A percentile compares a stretch with the other conserved stretches of the same genome.
Evolutionary conservation across 192 early-diverging fungal genomes (phyloP).

Genomic region (Physocladia obscura): DNA sequence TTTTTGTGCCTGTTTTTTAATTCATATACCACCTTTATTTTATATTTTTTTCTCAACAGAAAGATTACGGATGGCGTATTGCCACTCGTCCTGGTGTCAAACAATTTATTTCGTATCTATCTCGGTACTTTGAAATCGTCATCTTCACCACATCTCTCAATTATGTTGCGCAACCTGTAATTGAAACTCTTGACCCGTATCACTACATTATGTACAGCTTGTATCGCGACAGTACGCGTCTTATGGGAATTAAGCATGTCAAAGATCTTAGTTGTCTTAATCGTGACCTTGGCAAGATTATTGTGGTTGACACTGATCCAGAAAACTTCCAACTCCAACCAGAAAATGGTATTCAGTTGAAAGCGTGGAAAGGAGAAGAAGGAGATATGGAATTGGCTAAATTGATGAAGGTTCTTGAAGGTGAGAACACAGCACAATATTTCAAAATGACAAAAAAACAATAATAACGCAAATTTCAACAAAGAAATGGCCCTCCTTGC

Average conservation of each 20-base stretch:
- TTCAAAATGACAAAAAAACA: constrained; percentile 16
- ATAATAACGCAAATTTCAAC: not conserved
- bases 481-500: constrained; percentile 47
- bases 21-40: not conserved
- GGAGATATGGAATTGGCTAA: constrained; percentile 79
- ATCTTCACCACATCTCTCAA: constrained; percentile 88
- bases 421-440: constrained; percentile 44
- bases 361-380: constrained; percentile 83
- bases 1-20: not conserved
- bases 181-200: constrained; percentile 89
- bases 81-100: constrained; percentile 96
- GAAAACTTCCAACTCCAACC: constrained; percentile 85
- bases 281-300: constrained; percentile 88
- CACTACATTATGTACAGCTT: constrained; percentile 80
- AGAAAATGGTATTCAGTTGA: constrained; percentile 82
- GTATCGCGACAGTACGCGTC: constrained; percentile 88
- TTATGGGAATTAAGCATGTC: constrained; percentile 76
- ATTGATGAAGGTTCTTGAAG: constrained; percentile 88
- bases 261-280: constrained; percentile 89
- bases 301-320: constrained; percentile 89
- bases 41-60: constrained; percentile 45
- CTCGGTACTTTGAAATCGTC: constrained; percentile 92
- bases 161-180: constrained; percentile 78
- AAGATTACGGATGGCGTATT: constrained; percentile 93
- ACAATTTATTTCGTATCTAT: constrained; percentile 88